Evolutionary conservation across 1,284 basidiomycete species (phyloP).

Genomic region (Phlebopus sp.): DNA sequence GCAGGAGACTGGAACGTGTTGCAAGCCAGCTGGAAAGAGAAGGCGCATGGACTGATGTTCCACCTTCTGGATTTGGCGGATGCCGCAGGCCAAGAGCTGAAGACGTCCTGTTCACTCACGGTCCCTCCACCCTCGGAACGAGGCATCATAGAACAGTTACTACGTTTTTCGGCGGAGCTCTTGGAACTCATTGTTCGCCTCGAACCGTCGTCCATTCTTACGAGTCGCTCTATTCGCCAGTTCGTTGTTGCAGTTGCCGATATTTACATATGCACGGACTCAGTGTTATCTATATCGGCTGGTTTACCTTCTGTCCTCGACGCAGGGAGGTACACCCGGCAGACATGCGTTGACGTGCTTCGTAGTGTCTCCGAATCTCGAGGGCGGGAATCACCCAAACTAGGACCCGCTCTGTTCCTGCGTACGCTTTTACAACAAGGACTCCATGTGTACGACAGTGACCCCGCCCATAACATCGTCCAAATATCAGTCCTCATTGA

Average conservation of each 20-base stretch:
- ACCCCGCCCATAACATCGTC: constrained; percentile 54
- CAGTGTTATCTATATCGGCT: constrained; percentile 40
- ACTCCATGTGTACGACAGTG: constrained; percentile 35
- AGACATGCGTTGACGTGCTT: constrained; percentile 51
- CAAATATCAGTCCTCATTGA: constrained; percentile 59
- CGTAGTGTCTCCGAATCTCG: constrained; percentile 38
- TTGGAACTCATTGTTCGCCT: constrained; percentile 51
- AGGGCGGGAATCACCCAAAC: constrained; percentile 37
- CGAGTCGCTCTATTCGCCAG: constrained; percentile 45
- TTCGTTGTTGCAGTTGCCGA: constrained; percentile 47
- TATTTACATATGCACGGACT: constrained; percentile 53
- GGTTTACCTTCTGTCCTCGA: constrained; percentile 8
- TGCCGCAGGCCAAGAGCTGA: constrained; percentile 50
- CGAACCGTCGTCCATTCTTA: constrained; percentile 44
- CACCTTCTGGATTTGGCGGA: constrained; percentile 53
- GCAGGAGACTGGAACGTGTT: constrained; percentile 53
- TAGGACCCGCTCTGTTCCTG: constrained; percentile 46
- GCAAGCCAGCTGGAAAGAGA: constrained; percentile 56
- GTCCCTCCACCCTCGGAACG: constrained; percentile 41
- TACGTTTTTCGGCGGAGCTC: constrained; percentile 51
- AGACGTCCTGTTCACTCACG: constrained; percentile 44
- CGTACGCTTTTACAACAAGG: constrained; percentile 52
- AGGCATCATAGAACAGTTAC: constrained; percentile 48
- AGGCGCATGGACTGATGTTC: constrained; percentile 51
- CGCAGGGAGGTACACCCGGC: constrained; percentile 32